Evolutionary conservation across 2,329 filamentous ascomycete genomes (phyloP), one percentile per base, ranked within the genome.

Genomic region (Sclerotinia nivalis): DNA sequence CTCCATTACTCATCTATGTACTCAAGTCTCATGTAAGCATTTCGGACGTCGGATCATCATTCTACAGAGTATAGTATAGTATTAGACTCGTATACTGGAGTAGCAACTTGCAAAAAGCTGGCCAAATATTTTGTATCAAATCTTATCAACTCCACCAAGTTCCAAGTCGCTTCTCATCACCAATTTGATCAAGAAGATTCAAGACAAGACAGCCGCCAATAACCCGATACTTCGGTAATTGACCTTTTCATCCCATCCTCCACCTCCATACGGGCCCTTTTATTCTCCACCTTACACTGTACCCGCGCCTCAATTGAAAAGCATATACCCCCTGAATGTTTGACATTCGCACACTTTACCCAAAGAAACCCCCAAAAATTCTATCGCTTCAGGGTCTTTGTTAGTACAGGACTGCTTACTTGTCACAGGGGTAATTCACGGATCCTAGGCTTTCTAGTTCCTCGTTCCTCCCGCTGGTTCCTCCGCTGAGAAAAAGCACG

Each of bases 311-410:
- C 61, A 40, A 52, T 52, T 65, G 31, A 52, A 65, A 52, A 52
- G 31, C 47, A 52, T 65, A 47, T 37, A 58, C 25, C 40, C 64
- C 64, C 54, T 66, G 64, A 66, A 66, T 66, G 64, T 66, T 66
- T 66, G 50, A 66, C 52, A 43, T 66, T 58, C 50, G 10, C 25
- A 34, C 47, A 54, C n/a, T 18, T 25, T 28, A n/a, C 22, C n/a
- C 5, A 52, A 37, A 61, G 4, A 25, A 13, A 45, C 34, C 18
- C 62, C 49, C 62, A 54, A 40, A 28, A 45, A 55, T 18, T 20
- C n/a, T 10, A 6, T 62, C 25, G n/a, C 40, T 49, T 28, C 64
- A 66, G 50, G 49, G 28, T 56, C 64, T 54, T 40, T 40, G 37
- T 40, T 40, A 40, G 37, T 13, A 12, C 37, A 40, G 37, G 12